Conservation (phyloP, 306 rosid genomes). For the Prinsepia uniflora region DNA sequence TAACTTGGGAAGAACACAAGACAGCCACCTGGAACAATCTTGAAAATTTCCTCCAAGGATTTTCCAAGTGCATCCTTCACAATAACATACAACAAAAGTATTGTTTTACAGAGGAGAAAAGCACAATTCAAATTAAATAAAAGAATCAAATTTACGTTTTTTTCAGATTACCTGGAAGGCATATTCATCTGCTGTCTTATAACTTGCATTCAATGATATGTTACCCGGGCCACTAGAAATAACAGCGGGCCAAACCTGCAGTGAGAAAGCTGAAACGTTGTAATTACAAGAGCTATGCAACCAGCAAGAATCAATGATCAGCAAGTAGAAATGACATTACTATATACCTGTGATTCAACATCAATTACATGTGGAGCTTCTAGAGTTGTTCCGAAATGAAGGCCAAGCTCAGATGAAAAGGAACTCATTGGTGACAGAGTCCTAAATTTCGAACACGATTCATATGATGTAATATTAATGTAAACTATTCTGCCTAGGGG, state of each 20-base stretch:
- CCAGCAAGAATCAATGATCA: constrained; percentile 23
- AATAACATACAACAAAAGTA: constrained; percentile 19
- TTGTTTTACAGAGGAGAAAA: constrained; percentile 17
- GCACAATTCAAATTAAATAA: constrained; percentile 3
- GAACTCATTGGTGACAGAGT: constrained; percentile 90
- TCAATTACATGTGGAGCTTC: constrained; percentile 97
- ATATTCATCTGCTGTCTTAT: constrained; percentile 82
- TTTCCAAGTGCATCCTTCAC: constrained; percentile 84
- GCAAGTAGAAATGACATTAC: constrained; percentile 15
- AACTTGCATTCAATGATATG: constrained; percentile 86
- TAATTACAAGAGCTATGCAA: constrained; percentile 8
- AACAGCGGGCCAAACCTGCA: no score
- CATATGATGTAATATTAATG: background rate
- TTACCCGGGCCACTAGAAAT: constrained; percentile 78
- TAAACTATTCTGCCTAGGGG: background rate
- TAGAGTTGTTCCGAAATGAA: constrained; percentile 74
- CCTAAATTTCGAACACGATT: constrained; percentile 40
- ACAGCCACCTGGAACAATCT: constrained; percentile 79
- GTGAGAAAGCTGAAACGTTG: background rate
- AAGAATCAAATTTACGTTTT: constrained; percentile 4
- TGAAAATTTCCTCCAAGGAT: constrained; percentile 86
- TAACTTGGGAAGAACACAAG: constrained; percentile 96
- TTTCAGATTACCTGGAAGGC: constrained; percentile 68
- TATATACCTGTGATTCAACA: constrained; percentile 68
- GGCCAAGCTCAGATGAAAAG: constrained; percentile 94